phyloP scores from a whole-genome alignment of 331 rosid species.

The Acacia pycnantha region DNA sequence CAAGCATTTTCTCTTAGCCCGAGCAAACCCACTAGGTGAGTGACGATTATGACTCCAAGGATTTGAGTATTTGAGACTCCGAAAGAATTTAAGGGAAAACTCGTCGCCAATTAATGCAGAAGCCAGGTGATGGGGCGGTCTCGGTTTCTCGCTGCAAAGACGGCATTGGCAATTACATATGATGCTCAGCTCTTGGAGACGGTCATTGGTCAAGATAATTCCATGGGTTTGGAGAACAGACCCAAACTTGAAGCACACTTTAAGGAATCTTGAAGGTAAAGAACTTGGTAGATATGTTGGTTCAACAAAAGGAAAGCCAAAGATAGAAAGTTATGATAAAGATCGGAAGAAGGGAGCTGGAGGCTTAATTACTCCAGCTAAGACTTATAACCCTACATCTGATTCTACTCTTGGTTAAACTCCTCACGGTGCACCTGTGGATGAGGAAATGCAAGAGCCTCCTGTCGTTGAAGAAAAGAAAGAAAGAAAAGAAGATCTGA shows the following conservation, averaged over 20 bases:
- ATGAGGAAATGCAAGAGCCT: slow-evolving; percentile 33
- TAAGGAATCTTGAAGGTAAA: slow-evolving; percentile 67
- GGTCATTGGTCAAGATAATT: slow-evolving; percentile 48
- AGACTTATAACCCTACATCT: slow-evolving; percentile 48
- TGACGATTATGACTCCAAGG: background rate
- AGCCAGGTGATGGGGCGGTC: background rate
- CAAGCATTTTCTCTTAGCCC: slow-evolving; percentile 57
- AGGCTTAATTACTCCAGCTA: slow-evolving; percentile 61
- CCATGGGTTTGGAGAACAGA: slow-evolving; percentile 69
- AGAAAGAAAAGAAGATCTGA: slow-evolving; percentile 36
- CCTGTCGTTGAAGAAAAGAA: slow-evolving; percentile 26
- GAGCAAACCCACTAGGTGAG: slow-evolving; percentile 13
- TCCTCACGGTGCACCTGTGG: slow-evolving; percentile 5
- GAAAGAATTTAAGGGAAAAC: background rate
- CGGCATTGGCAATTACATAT: slow-evolving; percentile 57
- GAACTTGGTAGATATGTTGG: slow-evolving; percentile 42
- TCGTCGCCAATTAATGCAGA: background rate
- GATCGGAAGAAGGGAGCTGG: slow-evolving; percentile 64
- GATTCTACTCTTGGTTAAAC: slow-evolving; percentile 45
- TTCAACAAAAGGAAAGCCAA: slow-evolving; percentile 53
- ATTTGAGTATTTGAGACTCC: background rate
- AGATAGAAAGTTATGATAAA: slow-evolving; percentile 66
- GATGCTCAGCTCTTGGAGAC: slow-evolving; percentile 81
- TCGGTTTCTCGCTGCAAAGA: slow-evolving; percentile 47
- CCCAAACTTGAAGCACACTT: slow-evolving; percentile 61